Evolutionary conservation across 257 asterid species (phyloP).

Genomic region (Przewalskia tangutica): DNA sequence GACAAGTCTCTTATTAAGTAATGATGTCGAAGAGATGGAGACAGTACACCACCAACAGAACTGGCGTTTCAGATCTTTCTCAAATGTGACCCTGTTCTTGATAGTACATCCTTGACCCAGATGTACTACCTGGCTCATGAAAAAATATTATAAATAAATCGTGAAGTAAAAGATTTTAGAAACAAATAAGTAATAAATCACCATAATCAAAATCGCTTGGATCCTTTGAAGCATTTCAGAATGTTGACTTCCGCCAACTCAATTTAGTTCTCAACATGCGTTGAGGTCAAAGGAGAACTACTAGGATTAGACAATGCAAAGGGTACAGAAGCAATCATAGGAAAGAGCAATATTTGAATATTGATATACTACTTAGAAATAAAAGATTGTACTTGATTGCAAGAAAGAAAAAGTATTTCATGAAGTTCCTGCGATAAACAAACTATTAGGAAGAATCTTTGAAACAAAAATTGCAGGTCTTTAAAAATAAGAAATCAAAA

Average conservation of each 20-base stretch:
- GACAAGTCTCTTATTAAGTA: too few relatives aligned
- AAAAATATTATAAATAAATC: neutral
- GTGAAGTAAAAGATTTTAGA: too few relatives aligned
- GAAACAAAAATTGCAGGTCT: neutral
- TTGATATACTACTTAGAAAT: neutral
- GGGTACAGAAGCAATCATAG: neutral
- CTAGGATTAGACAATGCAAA: too few relatives aligned
- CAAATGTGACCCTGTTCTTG: too few relatives aligned
- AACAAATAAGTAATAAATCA: neutral
- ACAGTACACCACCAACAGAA: too few relatives aligned
- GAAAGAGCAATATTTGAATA: neutral
- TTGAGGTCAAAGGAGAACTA: too few relatives aligned
- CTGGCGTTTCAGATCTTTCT: too few relatives aligned
- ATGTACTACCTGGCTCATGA: too few relatives aligned
- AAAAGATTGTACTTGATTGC: neutral
- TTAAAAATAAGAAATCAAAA: neutral
- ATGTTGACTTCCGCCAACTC: neutral
- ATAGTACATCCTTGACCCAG: too few relatives aligned
- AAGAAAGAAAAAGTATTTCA: neutral
- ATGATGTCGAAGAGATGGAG: too few relatives aligned
- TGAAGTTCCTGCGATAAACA: neutral
- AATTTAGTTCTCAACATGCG: too few relatives aligned
- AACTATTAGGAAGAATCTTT: neutral
- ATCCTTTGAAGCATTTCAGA: neutral
- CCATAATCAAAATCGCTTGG: neutral